Evolutionary conservation across 208 protist genomes (phyloP).

Genomic region (Trypanosoma cruzi): DNA sequence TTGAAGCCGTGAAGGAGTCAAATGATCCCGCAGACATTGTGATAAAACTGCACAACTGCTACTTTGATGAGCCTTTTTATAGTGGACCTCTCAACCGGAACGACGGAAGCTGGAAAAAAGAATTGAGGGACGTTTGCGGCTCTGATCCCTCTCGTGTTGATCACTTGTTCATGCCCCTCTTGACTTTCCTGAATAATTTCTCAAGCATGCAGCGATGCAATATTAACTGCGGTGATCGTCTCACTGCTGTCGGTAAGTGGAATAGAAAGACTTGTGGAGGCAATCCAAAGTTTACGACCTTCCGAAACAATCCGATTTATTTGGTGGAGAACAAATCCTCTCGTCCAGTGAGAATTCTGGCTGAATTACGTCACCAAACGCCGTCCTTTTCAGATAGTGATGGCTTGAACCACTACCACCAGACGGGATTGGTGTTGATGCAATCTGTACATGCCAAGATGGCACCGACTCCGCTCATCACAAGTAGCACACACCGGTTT

Average conservation of each 20-base stretch:
- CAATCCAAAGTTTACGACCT: slow-evolving; percentile 80
- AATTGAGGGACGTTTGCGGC: slow-evolving; percentile 43
- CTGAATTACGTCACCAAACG: slow-evolving; percentile 73
- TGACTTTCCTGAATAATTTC: slow-evolving; percentile 81
- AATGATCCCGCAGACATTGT: slow-evolving; percentile 57
- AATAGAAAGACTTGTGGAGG: slow-evolving; percentile 61
- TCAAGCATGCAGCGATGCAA: slow-evolving; percentile 83
- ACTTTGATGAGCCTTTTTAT: slow-evolving; percentile 62
- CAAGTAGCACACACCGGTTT: slow-evolving; percentile 78
- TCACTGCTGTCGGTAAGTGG: slow-evolving; percentile 67
- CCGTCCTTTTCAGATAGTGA: slow-evolving; percentile 70
- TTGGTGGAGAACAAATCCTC: slow-evolving; percentile 83
- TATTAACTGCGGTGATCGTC: slow-evolving; percentile 87
- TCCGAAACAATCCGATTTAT: slow-evolving; percentile 90
- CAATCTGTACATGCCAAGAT: slow-evolving; percentile 48
- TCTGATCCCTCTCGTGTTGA: slow-evolving; percentile 46
- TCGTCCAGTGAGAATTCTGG: slow-evolving; percentile 61
- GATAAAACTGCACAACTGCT: slow-evolving; percentile 81
- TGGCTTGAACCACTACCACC: slow-evolving; percentile 79
- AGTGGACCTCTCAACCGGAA: slow-evolving; percentile 41
- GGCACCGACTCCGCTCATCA: slow-evolving; percentile 73
- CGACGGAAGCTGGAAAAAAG: slow-evolving; percentile 54
- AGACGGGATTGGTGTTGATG: slow-evolving; percentile 77
- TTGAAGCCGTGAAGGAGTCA: slow-evolving; percentile 17
- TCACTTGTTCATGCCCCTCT: slow-evolving; percentile 64